Base-by-base conservation (phyloP, 345 rosid genomes). In the Citrus trifoliata region DNA sequence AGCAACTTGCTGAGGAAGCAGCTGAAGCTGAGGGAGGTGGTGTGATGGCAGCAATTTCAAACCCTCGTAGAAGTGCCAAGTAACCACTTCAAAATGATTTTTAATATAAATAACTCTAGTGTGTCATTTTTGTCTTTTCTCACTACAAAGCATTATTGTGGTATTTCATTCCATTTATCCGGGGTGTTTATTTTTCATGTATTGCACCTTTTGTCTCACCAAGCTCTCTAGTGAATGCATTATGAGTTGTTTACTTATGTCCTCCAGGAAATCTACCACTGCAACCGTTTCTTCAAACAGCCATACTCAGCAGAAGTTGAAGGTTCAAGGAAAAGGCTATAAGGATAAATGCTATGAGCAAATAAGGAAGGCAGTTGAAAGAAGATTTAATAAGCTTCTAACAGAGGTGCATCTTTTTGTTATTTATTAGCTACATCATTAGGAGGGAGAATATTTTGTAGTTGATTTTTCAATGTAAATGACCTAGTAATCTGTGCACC, bases 21-120 rank as follows among this genome's bases (percentile, higher is more conserved):
- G 99, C 99, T 69, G 99, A 97, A 88, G 99, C 98, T 82, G 99
- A 94, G 86, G 99, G 98, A 74, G 98, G 84, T 35, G 98, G 92
- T 78, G 98, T 91, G 59, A 90, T 97, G 95, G 93, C 97, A 82
- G 75, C 94, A 80, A 80, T 94, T 80, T 93, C 97, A 80, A 97
- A 94, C 85, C 98, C 98, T 80, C 98, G 93, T 30, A 87, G 94
- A 88, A 82, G 92, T 87, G 92, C 95, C 84, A 94, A 90, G 98
- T 92, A 89, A 85, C 84, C 80, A 70, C 76, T 64, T 75, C 75
- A n/a, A 13, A 53, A 37, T 67, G 61, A 71, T 65, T 69, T 74
- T 68, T 42, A 22, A 33, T 48, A 58, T 59, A 67, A 16, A 10
- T 80, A 51, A 24, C 46, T 16, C 21, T n/a, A 6, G 30, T 51